Evolutionary conservation across 495 filamentous ascomycete genomes (phyloP), one percentile per base, ranked within the genome.

Genomic region (Amorphotheca resinae): DNA sequence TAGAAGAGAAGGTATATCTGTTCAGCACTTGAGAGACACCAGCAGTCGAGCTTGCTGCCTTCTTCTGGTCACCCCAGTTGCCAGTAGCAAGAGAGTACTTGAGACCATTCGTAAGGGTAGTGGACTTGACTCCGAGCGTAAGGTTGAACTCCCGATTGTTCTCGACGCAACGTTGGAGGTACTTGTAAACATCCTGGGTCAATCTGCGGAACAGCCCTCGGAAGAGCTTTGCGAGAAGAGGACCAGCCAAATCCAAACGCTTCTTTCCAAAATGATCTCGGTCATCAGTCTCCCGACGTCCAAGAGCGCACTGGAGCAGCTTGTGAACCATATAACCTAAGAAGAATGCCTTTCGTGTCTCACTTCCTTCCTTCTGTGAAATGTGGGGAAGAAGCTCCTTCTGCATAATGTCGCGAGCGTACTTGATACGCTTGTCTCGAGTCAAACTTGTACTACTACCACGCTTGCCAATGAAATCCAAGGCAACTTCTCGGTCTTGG

Each of bases 191-290:
- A 53, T 99, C 91, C 48, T 81, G 79, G 4, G 83, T 88, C 41
- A 96, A 73, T 51, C 87, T 83, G 15, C 82, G 76, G 56, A 91
- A 91, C 36, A 95, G 73, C 33, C 74, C 76, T 22, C 93, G 76
- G 73, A 99, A 99, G 28, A 99, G 72, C 52, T 84, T 87, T 18
- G 91, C 89, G 31, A 99, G 71, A 31, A 99, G 70, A 21, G 93
- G 91, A 40, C 91, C 91, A 50, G 93, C 91, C 52, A 99, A 69
- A 64, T 99, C 91, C 20, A 99, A 70, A 46, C 91, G 78, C 69
- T 99, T 99, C 73, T 96, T 96, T 54, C 91, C 91, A 50, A 99
- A 96, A 59, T 99, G 93, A 66, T 99, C 91, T 64, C 91, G 83
- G 55, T 99, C 91, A 51, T 99, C 91, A 14, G 83, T 81, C 54